Conservation (phyloP, 2,329 filamentous ascomycete species). For the Aspergillus flavus region DNA sequence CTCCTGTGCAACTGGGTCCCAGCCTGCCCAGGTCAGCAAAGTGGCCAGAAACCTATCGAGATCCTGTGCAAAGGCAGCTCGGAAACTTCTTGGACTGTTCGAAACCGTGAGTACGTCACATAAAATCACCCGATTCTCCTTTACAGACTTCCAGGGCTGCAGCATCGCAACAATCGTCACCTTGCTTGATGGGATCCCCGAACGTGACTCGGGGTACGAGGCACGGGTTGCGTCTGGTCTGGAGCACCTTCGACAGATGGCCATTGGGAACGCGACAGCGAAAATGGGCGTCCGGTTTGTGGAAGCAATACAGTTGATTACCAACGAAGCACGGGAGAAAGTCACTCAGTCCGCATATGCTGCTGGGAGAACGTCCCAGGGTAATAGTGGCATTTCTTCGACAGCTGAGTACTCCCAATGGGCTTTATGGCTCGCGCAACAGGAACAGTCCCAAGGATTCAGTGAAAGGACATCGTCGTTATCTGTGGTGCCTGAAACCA, state of each 20-base stretch:
- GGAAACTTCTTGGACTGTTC: not conserved
- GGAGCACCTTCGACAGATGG: not conserved
- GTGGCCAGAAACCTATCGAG: not conserved
- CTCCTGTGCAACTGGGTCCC: not conserved
- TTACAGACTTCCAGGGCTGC: not conserved
- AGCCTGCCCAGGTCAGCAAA: not conserved
- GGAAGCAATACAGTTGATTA: not conserved
- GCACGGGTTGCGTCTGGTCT: not conserved
- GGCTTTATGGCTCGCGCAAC: not conserved
- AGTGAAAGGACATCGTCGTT: not conserved
- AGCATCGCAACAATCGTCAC: not conserved
- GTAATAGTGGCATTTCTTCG: not conserved
- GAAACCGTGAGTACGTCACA: not conserved
- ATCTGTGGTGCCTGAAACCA: not conserved
- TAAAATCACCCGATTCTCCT: not conserved
- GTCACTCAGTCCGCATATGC: not conserved
- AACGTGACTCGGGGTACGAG: not conserved
- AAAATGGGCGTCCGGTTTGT: not conserved
- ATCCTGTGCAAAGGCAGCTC: not conserved
- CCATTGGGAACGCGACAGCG: not conserved
- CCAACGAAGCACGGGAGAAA: not conserved
- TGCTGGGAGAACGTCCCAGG: not conserved
- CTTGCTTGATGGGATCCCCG: not conserved
- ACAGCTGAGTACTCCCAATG: not conserved
- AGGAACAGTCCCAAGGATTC: not conserved